Evolutionary conservation across 2,329 filamentous ascomycete genomes (phyloP), one percentile per base, ranked within the genome.

Genomic region (Aspergillus ibericus): DNA sequence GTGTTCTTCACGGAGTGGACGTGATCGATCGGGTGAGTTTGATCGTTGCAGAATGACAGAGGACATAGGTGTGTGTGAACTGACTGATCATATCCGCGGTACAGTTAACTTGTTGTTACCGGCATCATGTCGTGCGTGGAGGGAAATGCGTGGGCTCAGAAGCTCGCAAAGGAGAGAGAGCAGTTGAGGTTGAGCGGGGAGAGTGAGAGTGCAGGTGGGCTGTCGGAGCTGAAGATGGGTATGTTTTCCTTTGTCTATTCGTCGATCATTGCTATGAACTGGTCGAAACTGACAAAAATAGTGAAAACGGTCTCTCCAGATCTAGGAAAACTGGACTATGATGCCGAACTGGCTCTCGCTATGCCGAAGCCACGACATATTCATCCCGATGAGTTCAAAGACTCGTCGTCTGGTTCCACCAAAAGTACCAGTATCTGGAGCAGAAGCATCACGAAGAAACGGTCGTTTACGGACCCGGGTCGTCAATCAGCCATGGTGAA

Each of bases 81-180:
- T 25, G 22, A 10, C 29, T 32, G 29, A 32, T 10, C 2, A 10
- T 32, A 2, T 32, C 9, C 29, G 9, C 9, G 29, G 7, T 32
- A 32, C 29, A 32, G 29, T 8, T 32, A 32, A 32, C 29, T 32
- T 10, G 29, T 32, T 7, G 5, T 29, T 32, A 9, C 29, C 12
- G 15, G 6, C 15, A 22, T 52, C 44, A 64, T 67, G 61, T 55
- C 59, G n/a, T 49, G 57, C 2, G 44, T 56, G 3, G 59, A 60
- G 36, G 69, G 68, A 13, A 72, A 73, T 46, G 69, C 70, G 1
- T 72, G 68, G 60, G 64, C 69, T 7, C 53, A 64, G 36, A 64
- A 68, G 59, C 66, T 64, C 46, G 64, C 63, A 15, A 56, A 47
- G 2, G 65, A 62, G 40, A 58, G 49, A 27, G 55, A 63, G 8